Percentiles rank a stretch among this genome's conserved stretches.
These are phyloP conservation scores for Begonia loranthoides DNA, from an alignment of 306 rosid species.

Conservation along the genomic window DNA sequence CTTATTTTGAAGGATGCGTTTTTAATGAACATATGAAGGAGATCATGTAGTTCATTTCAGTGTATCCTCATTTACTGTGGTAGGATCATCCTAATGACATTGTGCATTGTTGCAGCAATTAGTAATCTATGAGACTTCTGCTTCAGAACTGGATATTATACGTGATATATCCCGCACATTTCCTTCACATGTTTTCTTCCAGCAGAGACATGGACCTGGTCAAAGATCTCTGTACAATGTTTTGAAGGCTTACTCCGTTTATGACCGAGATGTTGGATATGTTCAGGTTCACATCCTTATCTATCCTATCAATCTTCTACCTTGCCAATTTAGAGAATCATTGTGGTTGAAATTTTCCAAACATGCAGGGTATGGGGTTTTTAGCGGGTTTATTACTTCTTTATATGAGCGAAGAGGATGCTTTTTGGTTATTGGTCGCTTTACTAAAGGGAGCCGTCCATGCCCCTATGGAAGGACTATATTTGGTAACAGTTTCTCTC, in stretches of 20 bases:
- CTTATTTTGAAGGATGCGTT: too few species aligned
- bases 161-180: constrained; percentile 95
- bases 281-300: constrained; percentile 62
- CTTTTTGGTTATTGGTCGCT: constrained; percentile 94
- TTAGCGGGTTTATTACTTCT: constrained; percentile 92
- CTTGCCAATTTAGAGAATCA: constrained; percentile 3
- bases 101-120: constrained; percentile 62
- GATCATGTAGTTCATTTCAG: too few species aligned
- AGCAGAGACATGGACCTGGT: constrained; percentile 97
- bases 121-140: constrained; percentile 91
- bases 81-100: constrained; percentile 14
- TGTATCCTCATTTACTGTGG: too few species aligned
- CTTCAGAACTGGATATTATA: constrained; percentile 91
- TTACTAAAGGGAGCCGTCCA: constrained; percentile 96
- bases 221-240: constrained; percentile 97
- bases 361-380: constrained; percentile 93
- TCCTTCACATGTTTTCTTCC: constrained; percentile 97
- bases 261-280: constrained; percentile 94
- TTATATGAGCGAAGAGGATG: constrained; percentile 98
- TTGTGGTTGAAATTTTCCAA: constrained; percentile 19
- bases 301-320: constrained; percentile 8
- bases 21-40: too few species aligned
- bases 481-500: constrained; percentile 42
- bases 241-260: constrained; percentile 89
- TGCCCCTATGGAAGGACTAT: constrained; percentile 97